Evolutionary conservation across 73 alveolate genomes (phyloP).

Genomic region (Paraurostyla sp.): DNA sequence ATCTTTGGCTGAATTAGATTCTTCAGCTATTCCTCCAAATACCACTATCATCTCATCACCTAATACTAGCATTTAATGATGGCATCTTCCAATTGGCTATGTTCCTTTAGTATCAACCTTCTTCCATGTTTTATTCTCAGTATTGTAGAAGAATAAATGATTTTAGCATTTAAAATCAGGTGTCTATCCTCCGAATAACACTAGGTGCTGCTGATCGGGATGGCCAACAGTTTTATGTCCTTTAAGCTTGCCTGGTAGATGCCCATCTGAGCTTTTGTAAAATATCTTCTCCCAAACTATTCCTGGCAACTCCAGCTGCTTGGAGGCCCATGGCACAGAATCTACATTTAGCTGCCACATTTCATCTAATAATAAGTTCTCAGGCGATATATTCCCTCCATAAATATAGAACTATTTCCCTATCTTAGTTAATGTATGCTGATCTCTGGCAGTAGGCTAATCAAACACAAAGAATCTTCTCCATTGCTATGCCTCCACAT

Average conservation of each 20-base stretch:
- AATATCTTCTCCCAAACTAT: slow-evolving; percentile 32
- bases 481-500: slow-evolving; percentile 20
- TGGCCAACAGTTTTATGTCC: slow-evolving; percentile 40
- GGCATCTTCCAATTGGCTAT: slow-evolving; percentile 33
- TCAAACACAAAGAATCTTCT: slow-evolving; percentile 54
- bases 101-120: slow-evolving; percentile 34
- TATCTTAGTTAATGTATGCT: slow-evolving; percentile 47
- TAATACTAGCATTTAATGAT: slow-evolving; percentile 22
- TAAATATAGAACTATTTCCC: slow-evolving; percentile 49
- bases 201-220: slow-evolving; percentile 9
- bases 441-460: slow-evolving; percentile 64
- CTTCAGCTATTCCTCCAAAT: slow-evolving; percentile 39
- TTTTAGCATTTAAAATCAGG: slow-evolving; percentile 4
- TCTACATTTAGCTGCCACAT: slow-evolving; percentile 58
- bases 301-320: slow-evolving; percentile 49
- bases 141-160: slow-evolving; percentile 4
- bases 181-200: slow-evolving; percentile 47
- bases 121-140: not conserved
- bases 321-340: slow-evolving; percentile 57
- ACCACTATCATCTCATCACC: slow-evolving; percentile 23
- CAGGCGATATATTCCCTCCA: slow-evolving; percentile 62
- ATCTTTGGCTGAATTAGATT: slow-evolving; percentile 22
- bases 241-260: slow-evolving; percentile 43
- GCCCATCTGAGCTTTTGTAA: not conserved
- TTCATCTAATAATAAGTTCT: slow-evolving; percentile 46